Percentiles rank a stretch among this genome's conserved stretches.
phyloP scores from a whole-genome alignment of 179 eudicot genomes.

The Carnegiea gigantea region DNA sequence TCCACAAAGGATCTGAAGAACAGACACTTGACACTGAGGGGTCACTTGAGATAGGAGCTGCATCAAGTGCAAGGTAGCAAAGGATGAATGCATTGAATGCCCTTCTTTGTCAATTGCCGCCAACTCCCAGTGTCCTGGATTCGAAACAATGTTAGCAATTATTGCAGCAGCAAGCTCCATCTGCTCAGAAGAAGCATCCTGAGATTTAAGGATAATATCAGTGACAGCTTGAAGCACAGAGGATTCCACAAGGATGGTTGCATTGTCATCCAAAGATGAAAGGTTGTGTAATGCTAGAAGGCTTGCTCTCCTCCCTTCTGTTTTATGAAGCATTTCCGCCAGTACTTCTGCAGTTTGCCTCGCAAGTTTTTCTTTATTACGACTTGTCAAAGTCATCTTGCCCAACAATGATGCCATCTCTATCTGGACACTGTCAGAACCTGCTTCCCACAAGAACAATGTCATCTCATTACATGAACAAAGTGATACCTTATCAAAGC shows the following conservation, averaged over 20 bases:
- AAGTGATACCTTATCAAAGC: neutral
- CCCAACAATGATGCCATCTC: conserved; percentile 62
- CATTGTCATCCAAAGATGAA: conserved; percentile 62
- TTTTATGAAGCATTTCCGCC: conserved; percentile 47
- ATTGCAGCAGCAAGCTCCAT: conserved; percentile 51
- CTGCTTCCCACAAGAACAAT: conserved; percentile 33
- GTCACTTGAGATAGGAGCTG: conserved; percentile 42
- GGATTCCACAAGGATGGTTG: conserved; percentile 57
- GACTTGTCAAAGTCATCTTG: conserved; percentile 57
- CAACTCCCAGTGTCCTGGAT: conserved; percentile 70
- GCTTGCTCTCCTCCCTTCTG: conserved; percentile 46
- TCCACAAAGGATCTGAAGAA: conserved; percentile 57
- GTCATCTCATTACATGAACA: neutral
- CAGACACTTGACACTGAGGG: conserved; percentile 46
- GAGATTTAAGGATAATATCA: conserved; percentile 36
- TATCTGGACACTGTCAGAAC: conserved; percentile 41
- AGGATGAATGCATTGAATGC: conserved; percentile 46
- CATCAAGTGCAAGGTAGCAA: conserved; percentile 41
- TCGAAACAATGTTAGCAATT: conserved; percentile 57
- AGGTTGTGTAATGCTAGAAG: conserved; percentile 55
- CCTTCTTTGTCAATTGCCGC: conserved; percentile 51
- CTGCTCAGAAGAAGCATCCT: conserved; percentile 33
- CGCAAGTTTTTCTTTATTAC: conserved; percentile 58
- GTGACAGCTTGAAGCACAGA: conserved; percentile 53
- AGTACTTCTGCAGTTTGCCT: conserved; percentile 50